Base-by-base conservation (phyloP, 495 filamentous ascomycete species). In the Hypoxylon cercidicola region DNA sequence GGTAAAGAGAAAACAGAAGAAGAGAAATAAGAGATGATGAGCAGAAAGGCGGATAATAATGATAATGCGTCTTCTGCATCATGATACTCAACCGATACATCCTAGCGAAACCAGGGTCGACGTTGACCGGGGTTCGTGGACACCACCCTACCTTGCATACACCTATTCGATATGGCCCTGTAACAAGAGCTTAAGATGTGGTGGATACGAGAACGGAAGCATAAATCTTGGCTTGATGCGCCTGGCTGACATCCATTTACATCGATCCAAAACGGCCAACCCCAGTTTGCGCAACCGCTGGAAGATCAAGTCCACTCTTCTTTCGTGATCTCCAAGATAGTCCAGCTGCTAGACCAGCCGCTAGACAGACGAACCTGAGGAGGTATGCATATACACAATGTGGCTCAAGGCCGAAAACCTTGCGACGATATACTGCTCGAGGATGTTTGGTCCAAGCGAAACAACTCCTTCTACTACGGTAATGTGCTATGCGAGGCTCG, bases 1-100 rank as follows among this genome's bases (percentile, higher is more conserved):
- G 68, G 75, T 69, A 71, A 68, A 74, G 64, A 74, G 68, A 73
- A 72, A 70, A 75, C 64, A 77, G 78, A 55, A 72, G 71, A 62
- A 72, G 73, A 70, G 68, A 60, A 60, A 61, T 51, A 39, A 69
- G 70, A 70, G 47, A 41, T 61, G 65, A 58, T 57, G 64, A 66
- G 57, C 61, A 55, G 44, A 58, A 61, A 59, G 46, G 48, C 34
- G 37, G 70, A 69, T 71, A 69, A 66, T 73, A 73, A 71, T 44
- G 59, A 69, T 69, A 69, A 69, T 55, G 65, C 62, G 60, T 56
- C 58, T 59, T 62, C 69, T 61, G 48, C 68, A 64, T 69, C 64
- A 69, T 71, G 58, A 60, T 71, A 57, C 56, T 58, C 58, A 57
- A 64, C 65, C 64, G 55, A 51, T 48, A 61, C 53, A 62, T 23